Percentiles rank a stretch among this genome's conserved stretches.
Evolutionary conservation across 1,139 yeast genomes (phyloP).

Genomic region (Protomyces inouyei): DNA sequence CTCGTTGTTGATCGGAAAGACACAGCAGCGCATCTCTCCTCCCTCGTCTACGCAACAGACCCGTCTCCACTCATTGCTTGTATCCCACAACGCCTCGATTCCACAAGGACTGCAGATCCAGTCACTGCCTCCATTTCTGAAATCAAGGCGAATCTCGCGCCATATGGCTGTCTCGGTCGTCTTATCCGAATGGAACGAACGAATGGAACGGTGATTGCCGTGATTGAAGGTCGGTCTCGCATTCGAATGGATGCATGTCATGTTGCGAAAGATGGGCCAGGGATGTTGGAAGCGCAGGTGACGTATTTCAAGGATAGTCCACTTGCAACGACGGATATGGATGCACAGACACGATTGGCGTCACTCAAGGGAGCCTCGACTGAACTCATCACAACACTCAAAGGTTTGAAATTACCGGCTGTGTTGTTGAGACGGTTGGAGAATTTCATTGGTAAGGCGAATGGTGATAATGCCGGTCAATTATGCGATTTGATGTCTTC

Average conservation of each 20-base stretch:
- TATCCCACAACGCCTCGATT: constrained; percentile 5
- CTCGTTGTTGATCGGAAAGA: constrained; percentile 12
- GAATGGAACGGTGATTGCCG: constrained; percentile 30
- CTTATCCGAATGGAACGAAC: constrained; percentile 33
- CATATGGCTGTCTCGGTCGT: constrained; percentile 36
- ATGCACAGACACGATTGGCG: constrained; percentile 34
- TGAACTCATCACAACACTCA: constrained; percentile 32
- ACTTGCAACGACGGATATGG: constrained; percentile 28
- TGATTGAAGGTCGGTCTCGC: constrained; percentile 36
- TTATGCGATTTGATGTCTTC: constrained; percentile 41
- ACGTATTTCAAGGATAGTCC: constrained; percentile 23
- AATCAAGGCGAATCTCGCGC: constrained; percentile 8
- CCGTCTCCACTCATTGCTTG: constrained; percentile 1
- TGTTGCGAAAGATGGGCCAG: constrained; percentile 13
- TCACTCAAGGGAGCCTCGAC: constrained; percentile 35
- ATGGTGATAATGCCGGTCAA: constrained; percentile 37
- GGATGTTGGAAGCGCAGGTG: constrained; percentile 29
- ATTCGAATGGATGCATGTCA: constrained; percentile 28
- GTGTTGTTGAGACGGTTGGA: constrained; percentile 29
- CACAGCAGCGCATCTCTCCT: not conserved
- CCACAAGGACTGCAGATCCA: not conserved
- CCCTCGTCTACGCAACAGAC: constrained; percentile 2
- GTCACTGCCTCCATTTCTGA: not conserved
- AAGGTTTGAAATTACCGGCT: constrained; percentile 13
- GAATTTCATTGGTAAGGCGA: constrained; percentile 26